phyloP scores from a whole-genome alignment of 495 filamentous ascomycete species.

The Sporormia fimetaria region DNA sequence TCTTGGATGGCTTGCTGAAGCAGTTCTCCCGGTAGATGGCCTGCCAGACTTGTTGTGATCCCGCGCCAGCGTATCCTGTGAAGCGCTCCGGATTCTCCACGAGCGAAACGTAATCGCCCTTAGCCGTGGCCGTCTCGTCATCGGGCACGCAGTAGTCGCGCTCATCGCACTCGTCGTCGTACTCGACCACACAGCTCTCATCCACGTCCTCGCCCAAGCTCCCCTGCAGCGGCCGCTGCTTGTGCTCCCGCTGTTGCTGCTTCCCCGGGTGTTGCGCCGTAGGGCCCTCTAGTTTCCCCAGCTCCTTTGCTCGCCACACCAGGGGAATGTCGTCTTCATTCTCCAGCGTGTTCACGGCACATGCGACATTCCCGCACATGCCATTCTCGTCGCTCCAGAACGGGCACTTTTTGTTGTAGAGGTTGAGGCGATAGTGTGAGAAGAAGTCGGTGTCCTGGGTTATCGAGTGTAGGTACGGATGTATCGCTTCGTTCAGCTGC shows the following conservation, averaged over 20 bases:
- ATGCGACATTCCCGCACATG: conserved; percentile 96
- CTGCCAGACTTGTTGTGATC: conserved; percentile 83
- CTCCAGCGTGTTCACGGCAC: conserved; percentile 91
- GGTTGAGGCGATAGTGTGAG: conserved; percentile 87
- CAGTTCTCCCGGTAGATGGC: conserved; percentile 97
- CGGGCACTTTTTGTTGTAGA: conserved; percentile 90
- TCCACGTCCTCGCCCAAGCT: conserved; percentile 74
- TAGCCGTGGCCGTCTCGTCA: conserved; percentile 72
- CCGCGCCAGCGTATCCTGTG: conserved; percentile 79
- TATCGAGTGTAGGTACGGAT: conserved; percentile 67
- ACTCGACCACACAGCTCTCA: conserved; percentile 93
- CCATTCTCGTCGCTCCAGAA: conserved; percentile 91
- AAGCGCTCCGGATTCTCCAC: conserved; percentile 91
- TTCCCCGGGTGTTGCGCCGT: conserved; percentile 78
- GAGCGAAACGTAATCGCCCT: conserved; percentile 93
- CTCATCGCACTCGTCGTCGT: conserved; percentile 96
- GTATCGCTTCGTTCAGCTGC: conserved; percentile 62
- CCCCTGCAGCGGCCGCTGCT: conserved; percentile 64
- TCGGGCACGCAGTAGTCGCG: conserved; percentile 95
- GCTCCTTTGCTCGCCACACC: conserved; percentile 83
- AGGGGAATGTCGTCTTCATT: conserved; percentile 85
- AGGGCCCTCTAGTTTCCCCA: conserved; percentile 86
- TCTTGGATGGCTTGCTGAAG: conserved; percentile 52
- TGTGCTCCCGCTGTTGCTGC: conserved; percentile 52
- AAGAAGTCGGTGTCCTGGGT: conserved; percentile 92